Percentiles rank a stretch among this genome's conserved stretches.
phyloP scores from a whole-genome alignment of 1,139 yeast species.

The Hemisphaericaspora lyxosophila region DNA sequence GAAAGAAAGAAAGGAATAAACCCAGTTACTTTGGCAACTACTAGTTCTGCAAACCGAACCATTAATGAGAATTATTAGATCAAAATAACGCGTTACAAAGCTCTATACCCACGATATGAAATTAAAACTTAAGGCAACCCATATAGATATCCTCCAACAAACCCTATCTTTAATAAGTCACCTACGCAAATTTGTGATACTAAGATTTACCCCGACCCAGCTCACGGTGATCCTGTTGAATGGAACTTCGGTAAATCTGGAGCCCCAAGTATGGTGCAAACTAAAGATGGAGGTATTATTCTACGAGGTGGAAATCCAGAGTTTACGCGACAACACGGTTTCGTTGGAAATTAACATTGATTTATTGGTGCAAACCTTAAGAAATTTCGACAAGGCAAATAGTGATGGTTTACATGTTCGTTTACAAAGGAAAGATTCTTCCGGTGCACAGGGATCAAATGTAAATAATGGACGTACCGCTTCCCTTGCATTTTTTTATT shows the following conservation, averaged over 20 bases:
- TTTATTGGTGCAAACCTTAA: slow-evolving; percentile 51
- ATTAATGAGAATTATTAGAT: neutral
- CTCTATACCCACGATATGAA: slow-evolving; percentile 33
- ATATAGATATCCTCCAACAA: slow-evolving; percentile 28
- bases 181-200: slow-evolving; percentile 30
- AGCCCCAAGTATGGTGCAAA: slow-evolving; percentile 66
- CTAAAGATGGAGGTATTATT: slow-evolving; percentile 44
- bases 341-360: slow-evolving; percentile 59
- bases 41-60: too few species aligned
- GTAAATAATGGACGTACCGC: slow-evolving; percentile 43
- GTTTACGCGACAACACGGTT: slow-evolving; percentile 48
- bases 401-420: slow-evolving; percentile 53
- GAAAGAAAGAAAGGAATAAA: too few species aligned
- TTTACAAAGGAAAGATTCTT: slow-evolving; percentile 46
- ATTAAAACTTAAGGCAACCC: slow-evolving; percentile 33
- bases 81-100: too few species aligned
- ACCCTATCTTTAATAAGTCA: slow-evolving; percentile 33
- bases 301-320: slow-evolving; percentile 47
- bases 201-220: slow-evolving; percentile 48
- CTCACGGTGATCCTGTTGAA: slow-evolving; percentile 51
- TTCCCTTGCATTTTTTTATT: slow-evolving; percentile 51
- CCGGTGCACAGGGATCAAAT: slow-evolving; percentile 27
- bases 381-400: slow-evolving; percentile 53
- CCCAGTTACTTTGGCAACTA: too few species aligned
- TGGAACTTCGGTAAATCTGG: slow-evolving; percentile 38